Percentiles rank a stretch among this genome's conserved stretches.
Conservation (phyloP, 805 yeast genomes). For the Metschnikowia continentalis region DNA sequence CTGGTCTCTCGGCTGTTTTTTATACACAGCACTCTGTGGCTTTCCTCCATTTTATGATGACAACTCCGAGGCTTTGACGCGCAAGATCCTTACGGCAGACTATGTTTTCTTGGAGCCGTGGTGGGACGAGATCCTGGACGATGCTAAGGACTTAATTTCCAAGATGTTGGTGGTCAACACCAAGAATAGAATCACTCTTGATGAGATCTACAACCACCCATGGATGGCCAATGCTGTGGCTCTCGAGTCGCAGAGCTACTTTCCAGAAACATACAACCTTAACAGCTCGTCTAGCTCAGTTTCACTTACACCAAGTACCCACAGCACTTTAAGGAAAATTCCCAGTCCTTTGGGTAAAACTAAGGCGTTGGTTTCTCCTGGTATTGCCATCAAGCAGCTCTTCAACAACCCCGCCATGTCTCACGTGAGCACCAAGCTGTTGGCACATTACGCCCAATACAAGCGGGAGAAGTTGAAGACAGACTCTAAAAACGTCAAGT, state of each 20-base stretch:
- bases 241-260: constrained; percentile 13
- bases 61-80: constrained; percentile 66
- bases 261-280: constrained; percentile 10
- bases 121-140: constrained; percentile 79
- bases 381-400: constrained; percentile 36
- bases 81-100: constrained; percentile 76
- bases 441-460: constrained; percentile 11
- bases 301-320: constrained; percentile 1
- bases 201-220: constrained; percentile 69
- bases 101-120: constrained; percentile 74
- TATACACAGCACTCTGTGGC: constrained; percentile 91
- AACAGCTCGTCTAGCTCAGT: not conserved
- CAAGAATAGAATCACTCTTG: constrained; percentile 60
- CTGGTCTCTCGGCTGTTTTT: constrained; percentile 98
- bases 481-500: constrained; percentile 19
- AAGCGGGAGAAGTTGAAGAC: constrained; percentile 12
- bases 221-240: constrained; percentile 47
- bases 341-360: constrained; percentile 11
- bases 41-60: constrained; percentile 97
- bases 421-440: constrained; percentile 15
- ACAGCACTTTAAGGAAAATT: constrained; percentile 4
- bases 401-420: constrained; percentile 43
- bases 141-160: constrained; percentile 67
- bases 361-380: constrained; percentile 14
- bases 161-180: constrained; percentile 71